Base-by-base conservation (phyloP, 2,329 filamentous ascomycete genomes). In the Achaetomium macrosporum region DNA sequence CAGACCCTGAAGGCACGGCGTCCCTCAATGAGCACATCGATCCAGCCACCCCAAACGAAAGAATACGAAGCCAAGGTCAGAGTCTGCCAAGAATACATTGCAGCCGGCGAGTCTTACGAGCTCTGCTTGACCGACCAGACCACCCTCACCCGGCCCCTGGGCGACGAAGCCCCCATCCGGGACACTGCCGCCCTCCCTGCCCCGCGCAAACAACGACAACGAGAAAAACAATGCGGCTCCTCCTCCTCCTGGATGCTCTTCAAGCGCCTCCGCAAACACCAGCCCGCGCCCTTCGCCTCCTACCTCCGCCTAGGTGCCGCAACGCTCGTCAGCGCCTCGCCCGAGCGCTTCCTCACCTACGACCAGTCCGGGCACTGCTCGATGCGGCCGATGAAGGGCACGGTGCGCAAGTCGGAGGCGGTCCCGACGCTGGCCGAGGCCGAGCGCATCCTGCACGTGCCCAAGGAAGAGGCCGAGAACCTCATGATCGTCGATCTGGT, bases 401-500 rank as follows among this genome's bases (percentile, higher is more conserved):
- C 92, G 0, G 90, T 96, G n/a, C 84, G 84, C 61, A 95, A 95
- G 63, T 81, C 79, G 0, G 73, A 76, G 1, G 75, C 74, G 1
- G 82, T 78, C 0, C 66, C 85, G 36, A 93, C 86, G 0, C 75
- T 87, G n/a, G 79, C 77, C 5, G 79, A 87, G 63, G 91, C 92
- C 1, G 82, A 85, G 56, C 72, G 73, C 29, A 81, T 95, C 37
- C 79, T 96, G 13, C 82, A 85, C 53, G 79, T 88, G 0, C 85
- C 88, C 19, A 97, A 97, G 68, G 93, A 97, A 68, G 84, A 88
- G 62, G 92, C 92, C 0, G 92, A 97, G 73, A 97, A 97, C 65
- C 78, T 97, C 20, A 97, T 97, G 93, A 96, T 97, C 63, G 91
- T 96, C 2, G 92, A 97, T 68, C 76, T 97, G 1, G 93, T 96